phyloP scores from a whole-genome alignment of 352 stramenopile species.

The Saprolegnia parasitica region DNA sequence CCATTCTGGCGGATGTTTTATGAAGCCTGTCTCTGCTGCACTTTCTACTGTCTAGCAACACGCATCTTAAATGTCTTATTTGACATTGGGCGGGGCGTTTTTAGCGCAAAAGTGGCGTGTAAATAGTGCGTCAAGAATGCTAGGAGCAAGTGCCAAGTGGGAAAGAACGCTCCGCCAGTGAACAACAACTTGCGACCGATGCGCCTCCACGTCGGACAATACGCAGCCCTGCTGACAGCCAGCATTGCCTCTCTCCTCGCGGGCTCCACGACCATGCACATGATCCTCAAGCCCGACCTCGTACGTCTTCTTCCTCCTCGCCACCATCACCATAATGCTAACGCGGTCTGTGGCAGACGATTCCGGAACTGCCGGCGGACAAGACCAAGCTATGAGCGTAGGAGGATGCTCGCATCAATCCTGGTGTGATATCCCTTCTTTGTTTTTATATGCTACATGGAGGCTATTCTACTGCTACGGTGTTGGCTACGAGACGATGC shows the following conservation, averaged over 20 bases:
- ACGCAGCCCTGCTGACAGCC: slow-evolving; percentile 59
- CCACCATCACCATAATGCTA: not conserved
- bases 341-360: not conserved
- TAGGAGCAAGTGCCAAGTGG: slow-evolving; percentile 10
- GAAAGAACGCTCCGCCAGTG: not conserved
- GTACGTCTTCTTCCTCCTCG: slow-evolving; percentile 35
- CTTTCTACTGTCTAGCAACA: too few species aligned
- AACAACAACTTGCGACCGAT: slow-evolving; percentile 33
- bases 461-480: not conserved
- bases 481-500: not conserved
- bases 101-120: too few species aligned
- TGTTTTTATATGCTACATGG: not conserved
- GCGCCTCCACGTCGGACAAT: slow-evolving; percentile 68
- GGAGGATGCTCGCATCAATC: not conserved
- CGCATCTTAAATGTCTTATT: too few species aligned
- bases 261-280: slow-evolving; percentile 79
- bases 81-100: too few species aligned
- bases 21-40: too few species aligned
- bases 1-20: not conserved
- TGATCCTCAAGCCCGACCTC: slow-evolving; percentile 73
- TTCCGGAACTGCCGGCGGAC: not conserved
- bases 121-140: not conserved
- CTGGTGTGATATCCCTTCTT: not conserved
- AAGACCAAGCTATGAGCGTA: not conserved
- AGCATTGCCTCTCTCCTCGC: slow-evolving; percentile 79